These are phyloP conservation scores for Bruguiera gymnorhiza DNA, from an alignment of 345 rosid genomes.

Conservation along the genomic window DNA sequence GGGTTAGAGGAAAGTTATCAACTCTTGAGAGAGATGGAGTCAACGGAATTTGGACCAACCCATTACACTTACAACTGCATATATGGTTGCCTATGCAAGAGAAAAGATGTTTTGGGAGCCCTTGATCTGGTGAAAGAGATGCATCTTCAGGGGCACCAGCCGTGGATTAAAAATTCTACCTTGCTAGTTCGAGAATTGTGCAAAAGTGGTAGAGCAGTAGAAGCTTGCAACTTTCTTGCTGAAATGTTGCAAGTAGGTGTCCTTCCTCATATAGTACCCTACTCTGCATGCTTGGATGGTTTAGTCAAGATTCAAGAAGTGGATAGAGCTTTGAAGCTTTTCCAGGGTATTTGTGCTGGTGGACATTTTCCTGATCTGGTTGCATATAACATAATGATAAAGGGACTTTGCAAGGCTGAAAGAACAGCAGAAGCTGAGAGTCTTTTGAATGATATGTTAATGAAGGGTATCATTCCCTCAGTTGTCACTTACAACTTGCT, in stretches of 20 bases:
- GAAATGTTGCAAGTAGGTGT: slow-evolving; percentile 71
- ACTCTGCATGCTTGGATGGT: slow-evolving; percentile 72
- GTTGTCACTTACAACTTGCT: slow-evolving; percentile 64
- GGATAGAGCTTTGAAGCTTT: slow-evolving; percentile 64
- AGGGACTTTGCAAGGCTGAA: slow-evolving; percentile 59
- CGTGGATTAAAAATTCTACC: slow-evolving; percentile 77
- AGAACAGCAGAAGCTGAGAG: slow-evolving; percentile 59
- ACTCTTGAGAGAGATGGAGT: slow-evolving; percentile 59
- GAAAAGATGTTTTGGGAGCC: slow-evolving; percentile 55
- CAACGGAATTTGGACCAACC: slow-evolving; percentile 55
- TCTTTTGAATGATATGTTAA: slow-evolving; percentile 61
- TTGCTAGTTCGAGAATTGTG: slow-evolving; percentile 58
- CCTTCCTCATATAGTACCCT: slow-evolving; percentile 64
- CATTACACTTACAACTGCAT: slow-evolving; percentile 63
- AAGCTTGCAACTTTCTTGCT: slow-evolving; percentile 62
- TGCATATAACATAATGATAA: slow-evolving; percentile 71
- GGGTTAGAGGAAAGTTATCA: slow-evolving; percentile 59
- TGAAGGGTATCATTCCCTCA: slow-evolving; percentile 69
- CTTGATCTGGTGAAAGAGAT: slow-evolving; percentile 54
- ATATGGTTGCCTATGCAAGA: slow-evolving; percentile 67
- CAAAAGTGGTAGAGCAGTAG: slow-evolving; percentile 45
- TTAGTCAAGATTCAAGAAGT: slow-evolving; percentile 50
- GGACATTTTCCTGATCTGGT: slow-evolving; percentile 76
- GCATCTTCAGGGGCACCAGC: slow-evolving; percentile 71
- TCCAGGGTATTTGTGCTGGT: slow-evolving; percentile 45